A percentile compares a stretch with the other conserved stretches of the same genome.
These are phyloP conservation scores for Polyporus arcularius DNA, from an alignment of 768 basidiomycete genomes.

Conservation along the genomic window DNA sequence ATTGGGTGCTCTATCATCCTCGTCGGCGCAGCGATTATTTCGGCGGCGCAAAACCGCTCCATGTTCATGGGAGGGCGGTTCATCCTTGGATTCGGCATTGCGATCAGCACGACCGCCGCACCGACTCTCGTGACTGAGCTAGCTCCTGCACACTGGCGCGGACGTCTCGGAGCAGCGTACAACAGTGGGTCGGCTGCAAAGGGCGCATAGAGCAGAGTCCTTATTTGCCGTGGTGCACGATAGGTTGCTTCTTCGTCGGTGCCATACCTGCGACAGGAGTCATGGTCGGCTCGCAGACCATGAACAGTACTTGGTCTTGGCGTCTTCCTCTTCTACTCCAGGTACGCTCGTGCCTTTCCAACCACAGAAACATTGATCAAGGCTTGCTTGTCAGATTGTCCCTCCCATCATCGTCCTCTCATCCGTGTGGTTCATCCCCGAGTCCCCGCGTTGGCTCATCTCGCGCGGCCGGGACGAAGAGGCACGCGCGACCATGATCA, in stretches of 20 bases:
- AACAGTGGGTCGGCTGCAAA: not conserved
- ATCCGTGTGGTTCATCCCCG: slow-evolving; percentile 2
- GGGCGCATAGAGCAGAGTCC: too few species aligned
- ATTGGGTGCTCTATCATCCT: not conserved
- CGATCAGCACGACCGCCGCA: slow-evolving; percentile 3
- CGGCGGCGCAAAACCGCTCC: not conserved
- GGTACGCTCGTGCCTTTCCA: slow-evolving; percentile 25
- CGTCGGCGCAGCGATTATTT: not conserved
- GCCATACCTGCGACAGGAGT: slow-evolving; percentile 2
- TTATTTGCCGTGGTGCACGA: too few species aligned
- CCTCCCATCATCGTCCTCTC: not conserved
- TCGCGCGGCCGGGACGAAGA: slow-evolving; percentile 12
- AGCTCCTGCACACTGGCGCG: slow-evolving; percentile 3
- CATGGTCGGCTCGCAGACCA: slow-evolving; percentile 65
- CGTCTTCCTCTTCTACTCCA: slow-evolving; percentile 77
- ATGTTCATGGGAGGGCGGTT: slow-evolving; percentile 1
- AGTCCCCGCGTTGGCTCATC: slow-evolving; percentile 18
- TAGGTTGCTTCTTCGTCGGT: slow-evolving; percentile 6
- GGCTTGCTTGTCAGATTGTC: not conserved
- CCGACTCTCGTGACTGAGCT: slow-evolving; percentile 8
- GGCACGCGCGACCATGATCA: slow-evolving; percentile 7
- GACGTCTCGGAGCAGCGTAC: not conserved
- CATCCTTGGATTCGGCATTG: not conserved
- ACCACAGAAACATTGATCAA: not conserved
- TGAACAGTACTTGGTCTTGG: slow-evolving; percentile 74